Base-by-base conservation (phyloP, 106 monocot species). In the Ottelia alismoides region DNA sequence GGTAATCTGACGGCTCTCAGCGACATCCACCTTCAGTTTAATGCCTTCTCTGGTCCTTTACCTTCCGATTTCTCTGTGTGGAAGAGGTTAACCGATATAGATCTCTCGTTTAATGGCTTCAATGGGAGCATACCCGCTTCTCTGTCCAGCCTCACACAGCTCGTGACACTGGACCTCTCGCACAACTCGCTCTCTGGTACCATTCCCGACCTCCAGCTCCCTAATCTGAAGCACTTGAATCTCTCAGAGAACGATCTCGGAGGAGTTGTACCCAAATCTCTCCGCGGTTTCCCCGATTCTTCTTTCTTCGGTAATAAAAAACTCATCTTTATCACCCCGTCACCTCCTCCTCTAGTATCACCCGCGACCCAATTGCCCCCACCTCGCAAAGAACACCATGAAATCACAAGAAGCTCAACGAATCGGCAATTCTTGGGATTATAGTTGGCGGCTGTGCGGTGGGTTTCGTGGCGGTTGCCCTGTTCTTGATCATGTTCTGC, bases 111-210 rank as follows among this genome's bases (percentile, higher is more conserved):
- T 26, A 67, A 67, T 27, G 43, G 22, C 30, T 67, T 67, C 50
- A 67, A 49, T 51, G 67, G 67, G 29, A 67, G 57, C 32, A 58
- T 67, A 2, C 67, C 67, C n/a, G 20, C 47, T 20, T 67, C 67
- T 6, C 40, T 67, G 21, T 49, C 50, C 21, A 32, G 51, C 20
- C 22, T 58, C 18, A 58, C 30, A 1, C 67, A 51, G 23, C 67
- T 67, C 23, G 14, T 16, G 24, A 9, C 67, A 1, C 27, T 67
- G 6, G 58, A 67, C 32, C 67, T 67, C 11, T 67, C 67, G 1
- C 57, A 67, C 32, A 67, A 67, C 49, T 31, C 47, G 18, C 20
- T 67, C 24, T 58, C 57, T 10, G 67, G 67, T 14, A 44, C 25
- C 1, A 49, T 67, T 30, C 67, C 67, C 11, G 58, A 58, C 26